Conservation (phyloP, 2,329 filamentous ascomycete genomes). For the Aspergillus fumigatiaffinis region DNA sequence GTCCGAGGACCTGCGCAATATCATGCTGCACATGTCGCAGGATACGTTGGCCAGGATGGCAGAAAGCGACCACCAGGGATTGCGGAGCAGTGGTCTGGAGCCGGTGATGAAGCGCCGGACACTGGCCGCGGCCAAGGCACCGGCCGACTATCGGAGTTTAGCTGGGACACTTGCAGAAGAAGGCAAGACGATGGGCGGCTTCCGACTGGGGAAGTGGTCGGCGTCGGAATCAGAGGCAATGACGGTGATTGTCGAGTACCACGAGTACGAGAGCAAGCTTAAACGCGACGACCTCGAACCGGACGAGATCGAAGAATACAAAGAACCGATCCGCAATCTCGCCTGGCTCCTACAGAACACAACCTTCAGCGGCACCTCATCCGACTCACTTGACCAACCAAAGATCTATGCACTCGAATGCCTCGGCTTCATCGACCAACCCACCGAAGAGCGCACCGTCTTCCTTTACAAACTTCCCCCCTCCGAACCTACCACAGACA, state of each 20-base stretch:
- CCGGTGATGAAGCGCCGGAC: slow-evolving; percentile 21
- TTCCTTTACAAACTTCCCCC: slow-evolving; percentile 24
- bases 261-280: slow-evolving; percentile 21
- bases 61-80: slow-evolving; percentile 6
- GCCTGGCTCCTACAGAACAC: slow-evolving; percentile 27
- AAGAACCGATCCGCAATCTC: slow-evolving; percentile 22
- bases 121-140: slow-evolving; percentile 16
- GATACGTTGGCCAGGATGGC: slow-evolving; percentile 16
- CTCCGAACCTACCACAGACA: not conserved
- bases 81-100: slow-evolving; percentile 23
- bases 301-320: slow-evolving; percentile 21
- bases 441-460: slow-evolving; percentile 18
- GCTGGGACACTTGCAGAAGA: slow-evolving; percentile 19
- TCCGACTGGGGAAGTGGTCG: slow-evolving; percentile 19
- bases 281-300: slow-evolving; percentile 20
- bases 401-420: slow-evolving; percentile 27
- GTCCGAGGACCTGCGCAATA: slow-evolving; percentile 21
- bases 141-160: slow-evolving; percentile 17
- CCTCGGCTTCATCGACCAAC: slow-evolving; percentile 25
- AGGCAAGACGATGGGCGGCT: slow-evolving; percentile 14
- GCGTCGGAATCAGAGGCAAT: slow-evolving; percentile 2
- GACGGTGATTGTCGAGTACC: slow-evolving; percentile 24
- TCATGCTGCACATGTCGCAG: slow-evolving; percentile 29
- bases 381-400: slow-evolving; percentile 15
- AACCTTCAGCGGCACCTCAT: slow-evolving; percentile 13